Evolutionary conservation across 768 basidiomycete genomes (phyloP).

Genomic region (Udeniomyces megalosporus): DNA sequence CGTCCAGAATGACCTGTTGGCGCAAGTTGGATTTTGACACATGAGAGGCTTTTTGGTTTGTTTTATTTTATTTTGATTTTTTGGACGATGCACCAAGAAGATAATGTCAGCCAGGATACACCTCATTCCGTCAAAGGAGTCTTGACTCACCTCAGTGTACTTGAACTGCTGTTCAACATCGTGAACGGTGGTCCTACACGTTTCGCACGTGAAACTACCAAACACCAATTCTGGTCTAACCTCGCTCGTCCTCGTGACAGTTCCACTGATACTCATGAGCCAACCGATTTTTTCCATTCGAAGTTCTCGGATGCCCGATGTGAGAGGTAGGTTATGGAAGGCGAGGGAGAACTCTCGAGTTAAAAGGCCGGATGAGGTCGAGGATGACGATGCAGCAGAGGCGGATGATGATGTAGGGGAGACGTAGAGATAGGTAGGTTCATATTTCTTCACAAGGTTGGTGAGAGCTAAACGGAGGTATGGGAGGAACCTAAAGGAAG

Average conservation of each 20-base stretch:
- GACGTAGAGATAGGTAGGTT: constrained; percentile 86
- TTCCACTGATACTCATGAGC: constrained; percentile 86
- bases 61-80: too few relatives aligned
- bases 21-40: constrained; percentile 88
- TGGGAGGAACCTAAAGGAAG: constrained; percentile 51
- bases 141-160: constrained; percentile 66
- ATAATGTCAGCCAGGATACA: not conserved
- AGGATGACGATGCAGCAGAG: constrained; percentile 43
- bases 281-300: constrained; percentile 87
- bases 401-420: constrained; percentile 68
- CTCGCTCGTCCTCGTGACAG: constrained; percentile 92
- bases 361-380: constrained; percentile 63
- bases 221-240: constrained; percentile 86
- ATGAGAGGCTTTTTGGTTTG: constrained; percentile 71
- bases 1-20: constrained; percentile 78
- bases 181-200: constrained; percentile 66
- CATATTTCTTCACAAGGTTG: constrained; percentile 73
- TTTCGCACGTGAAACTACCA: constrained; percentile 83
- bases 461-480: constrained; percentile 82
- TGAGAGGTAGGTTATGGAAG: constrained; percentile 84
- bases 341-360: constrained; percentile 89
- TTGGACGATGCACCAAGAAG: not conserved
- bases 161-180: constrained; percentile 99
- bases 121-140: too few relatives aligned
- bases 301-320: constrained; percentile 85